phyloP scores from a whole-genome alignment of 148 eudicot genomes.

The Amaranthus palmeri region DNA sequence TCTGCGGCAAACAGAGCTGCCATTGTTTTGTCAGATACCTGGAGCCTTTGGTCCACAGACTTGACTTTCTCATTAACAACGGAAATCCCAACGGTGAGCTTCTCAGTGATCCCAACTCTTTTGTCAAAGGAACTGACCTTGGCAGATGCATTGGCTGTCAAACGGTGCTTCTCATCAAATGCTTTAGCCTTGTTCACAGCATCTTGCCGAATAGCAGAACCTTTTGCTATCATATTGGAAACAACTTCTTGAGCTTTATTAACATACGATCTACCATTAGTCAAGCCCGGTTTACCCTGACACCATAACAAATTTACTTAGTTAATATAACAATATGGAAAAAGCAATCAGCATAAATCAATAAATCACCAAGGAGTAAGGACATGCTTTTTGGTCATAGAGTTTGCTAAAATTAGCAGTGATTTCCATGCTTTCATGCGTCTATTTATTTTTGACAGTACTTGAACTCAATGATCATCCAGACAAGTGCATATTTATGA shows the following conservation, averaged over 20 bases:
- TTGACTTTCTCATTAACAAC: slow-evolving; percentile 89
- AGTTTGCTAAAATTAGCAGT: background rate
- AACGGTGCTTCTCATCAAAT: slow-evolving; percentile 89
- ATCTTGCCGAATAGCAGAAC: slow-evolving; percentile 84
- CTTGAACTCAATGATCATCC: too few relatives aligned
- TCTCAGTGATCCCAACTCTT: slow-evolving; percentile 82
- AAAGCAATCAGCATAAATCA: background rate
- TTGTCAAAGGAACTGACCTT: slow-evolving; percentile 73
- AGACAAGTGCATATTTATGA: too few relatives aligned
- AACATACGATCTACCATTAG: slow-evolving; percentile 59
- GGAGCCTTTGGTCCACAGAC: slow-evolving; percentile 93
- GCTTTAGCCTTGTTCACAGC: slow-evolving; percentile 89
- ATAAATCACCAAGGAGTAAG: background rate
- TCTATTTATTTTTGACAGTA: too few relatives aligned
- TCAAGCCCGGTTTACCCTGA: slow-evolving; percentile 47
- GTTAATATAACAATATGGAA: background rate
- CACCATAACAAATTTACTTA: slow-evolving; percentile 2
- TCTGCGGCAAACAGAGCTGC: slow-evolving; percentile 95
- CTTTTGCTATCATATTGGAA: slow-evolving; percentile 84
- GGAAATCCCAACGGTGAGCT: slow-evolving; percentile 80
- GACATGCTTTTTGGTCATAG: background rate
- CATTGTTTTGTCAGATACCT: slow-evolving; percentile 93
- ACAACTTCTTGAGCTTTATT: slow-evolving; percentile 95
- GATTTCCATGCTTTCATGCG: too few relatives aligned
- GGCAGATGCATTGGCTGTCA: slow-evolving; percentile 85